These are phyloP conservation scores for Rutstroemia sp. DNA, from an alignment of 2,329 filamentous ascomycete genomes.

Conservation along the genomic window DNA sequence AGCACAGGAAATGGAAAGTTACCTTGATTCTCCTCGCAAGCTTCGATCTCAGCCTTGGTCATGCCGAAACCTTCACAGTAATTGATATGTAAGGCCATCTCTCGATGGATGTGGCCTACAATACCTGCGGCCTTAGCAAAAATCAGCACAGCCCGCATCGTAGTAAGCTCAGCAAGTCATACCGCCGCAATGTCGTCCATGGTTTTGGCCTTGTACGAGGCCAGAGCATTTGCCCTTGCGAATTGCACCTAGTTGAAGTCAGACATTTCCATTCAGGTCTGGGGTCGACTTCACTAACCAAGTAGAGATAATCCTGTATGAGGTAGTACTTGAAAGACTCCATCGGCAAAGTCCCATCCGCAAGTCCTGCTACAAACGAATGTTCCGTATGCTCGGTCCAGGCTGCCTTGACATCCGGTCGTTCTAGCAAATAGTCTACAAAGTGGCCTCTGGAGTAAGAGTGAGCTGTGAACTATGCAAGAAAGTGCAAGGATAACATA, in stretches of 20 bases:
- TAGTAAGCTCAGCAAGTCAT: constrained; percentile 23
- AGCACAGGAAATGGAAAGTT: constrained; percentile 16
- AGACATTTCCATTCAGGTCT: background rate
- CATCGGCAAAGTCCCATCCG: constrained; percentile 64
- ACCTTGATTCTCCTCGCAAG: constrained; percentile 68
- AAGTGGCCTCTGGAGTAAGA: constrained; percentile 56
- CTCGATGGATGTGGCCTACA: constrained; percentile 67
- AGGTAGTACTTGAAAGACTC: constrained; percentile 83
- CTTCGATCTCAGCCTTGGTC: constrained; percentile 63
- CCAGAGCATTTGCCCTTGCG: constrained; percentile 75
- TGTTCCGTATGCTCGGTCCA: constrained; percentile 78
- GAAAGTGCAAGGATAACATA: constrained; percentile 15
- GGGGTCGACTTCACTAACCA: constrained; percentile 44
- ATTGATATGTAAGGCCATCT: constrained; percentile 72
- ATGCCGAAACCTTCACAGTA: constrained; percentile 82
- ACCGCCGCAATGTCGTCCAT: constrained; percentile 67
- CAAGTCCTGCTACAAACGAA: constrained; percentile 71
- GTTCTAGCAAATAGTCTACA: constrained; percentile 71
- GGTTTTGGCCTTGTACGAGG: constrained; percentile 73
- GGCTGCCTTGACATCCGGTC: constrained; percentile 62
- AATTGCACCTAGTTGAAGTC: constrained; percentile 61
- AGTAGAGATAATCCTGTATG: constrained; percentile 84
- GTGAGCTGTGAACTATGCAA: background rate
- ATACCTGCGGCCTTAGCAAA: constrained; percentile 52
- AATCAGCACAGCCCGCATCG: background rate